Base-by-base conservation (phyloP, 2,329 filamentous ascomycete genomes). In the Fusarium succisae region DNA sequence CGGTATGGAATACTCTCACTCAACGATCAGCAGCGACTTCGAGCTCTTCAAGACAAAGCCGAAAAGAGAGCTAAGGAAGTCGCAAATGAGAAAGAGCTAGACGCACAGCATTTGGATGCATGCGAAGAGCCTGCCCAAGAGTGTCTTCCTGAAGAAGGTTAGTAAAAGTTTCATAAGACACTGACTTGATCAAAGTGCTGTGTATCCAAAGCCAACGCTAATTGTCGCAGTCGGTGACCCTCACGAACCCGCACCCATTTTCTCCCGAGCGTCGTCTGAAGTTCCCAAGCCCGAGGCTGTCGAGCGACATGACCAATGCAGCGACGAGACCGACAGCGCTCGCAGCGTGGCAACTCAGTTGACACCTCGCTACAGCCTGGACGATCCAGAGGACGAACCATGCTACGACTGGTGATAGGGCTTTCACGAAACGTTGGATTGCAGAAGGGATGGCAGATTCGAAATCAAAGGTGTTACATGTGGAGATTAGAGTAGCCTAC, bases 281-380 rank as follows among this genome's bases (percentile, higher is more conserved):
- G 8, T 5, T 26, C 15, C 15, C 14, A 6, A n/a, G 20, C 10
- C 11, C 28, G 0, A 32, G 47, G 3, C 10, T 32, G 10, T 32
- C 22, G 6, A 32, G 28, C 11, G 22, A 35, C 30, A 9, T 2
- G 3, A 8, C 8, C 15, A 35, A 1, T 8, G 32, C 32, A 15
- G 14, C 32, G 14, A 15, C 14, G 18, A 11, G 20, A 15, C 20
- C 6, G 3, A 17, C 20, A 28, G 20, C 5, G 4, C 22, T 11
- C 4, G 4, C 6, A 22, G 9, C 8, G 15, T 4, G 20, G 11
- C 20, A 0, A 3, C 6, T 17, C 17, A 15, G n/a, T 2, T 24
- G 17, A 50, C 15, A 35, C 12, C 48, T 15, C 4, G 6, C 6
- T 51, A n/a, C 6, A 11, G n/a, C 13, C 8, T 24, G 17, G 13